These are phyloP conservation scores for Gleditsia sinensis DNA, from an alignment of 306 rosid species.

Conservation along the genomic window DNA sequence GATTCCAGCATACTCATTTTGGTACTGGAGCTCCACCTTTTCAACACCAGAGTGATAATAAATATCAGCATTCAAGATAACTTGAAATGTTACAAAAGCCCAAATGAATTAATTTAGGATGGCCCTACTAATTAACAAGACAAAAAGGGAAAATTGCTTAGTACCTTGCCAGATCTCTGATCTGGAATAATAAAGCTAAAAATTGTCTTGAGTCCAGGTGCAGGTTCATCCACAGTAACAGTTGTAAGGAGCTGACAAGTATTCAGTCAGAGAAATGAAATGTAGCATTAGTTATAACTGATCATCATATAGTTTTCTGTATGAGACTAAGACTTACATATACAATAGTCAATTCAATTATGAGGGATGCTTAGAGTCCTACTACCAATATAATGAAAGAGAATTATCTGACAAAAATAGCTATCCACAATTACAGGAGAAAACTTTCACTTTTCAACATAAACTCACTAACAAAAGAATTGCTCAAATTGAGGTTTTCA, in stretches of 20 bases:
- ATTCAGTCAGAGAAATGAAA: constrained; percentile 25
- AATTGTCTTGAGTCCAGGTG: constrained; percentile 87
- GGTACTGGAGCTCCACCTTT: constrained; percentile 92
- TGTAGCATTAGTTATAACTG: neutral
- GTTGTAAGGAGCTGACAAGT: constrained; percentile 65
- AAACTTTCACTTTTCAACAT: neutral
- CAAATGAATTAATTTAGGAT: neutral
- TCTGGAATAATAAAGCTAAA: constrained; percentile 78
- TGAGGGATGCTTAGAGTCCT: neutral
- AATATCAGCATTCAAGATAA: neutral
- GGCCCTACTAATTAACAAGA: neutral
- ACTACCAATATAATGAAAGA: neutral
- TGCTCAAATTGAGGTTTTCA: neutral
- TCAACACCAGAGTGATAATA: constrained; percentile 12
- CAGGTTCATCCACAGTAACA: constrained; percentile 82
- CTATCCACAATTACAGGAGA: neutral
- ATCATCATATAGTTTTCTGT: neutral
- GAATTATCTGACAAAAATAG: neutral
- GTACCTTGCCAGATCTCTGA: constrained; percentile 87
- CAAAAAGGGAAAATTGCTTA: neutral
- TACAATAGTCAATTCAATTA: neutral
- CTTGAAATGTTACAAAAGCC: neutral
- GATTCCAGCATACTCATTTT: constrained; percentile 86
- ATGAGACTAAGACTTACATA: neutral
- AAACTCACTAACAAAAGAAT: neutral